Base-by-base conservation (phyloP, 352 stramenopile species). In the Globisporangium spinosum region DNA sequence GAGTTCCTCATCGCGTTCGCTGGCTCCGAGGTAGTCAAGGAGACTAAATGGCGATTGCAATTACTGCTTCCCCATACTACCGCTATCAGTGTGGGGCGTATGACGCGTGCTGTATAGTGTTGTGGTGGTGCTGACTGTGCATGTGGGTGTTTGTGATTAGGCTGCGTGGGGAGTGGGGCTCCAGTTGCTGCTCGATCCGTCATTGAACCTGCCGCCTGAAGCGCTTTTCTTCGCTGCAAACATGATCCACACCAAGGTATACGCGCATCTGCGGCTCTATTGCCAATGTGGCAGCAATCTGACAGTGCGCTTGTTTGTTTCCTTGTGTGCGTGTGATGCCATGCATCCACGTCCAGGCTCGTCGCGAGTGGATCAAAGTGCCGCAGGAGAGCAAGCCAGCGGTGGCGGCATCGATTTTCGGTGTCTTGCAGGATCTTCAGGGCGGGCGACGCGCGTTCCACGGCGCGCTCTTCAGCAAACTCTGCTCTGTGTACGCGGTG, bases 141-240 rank as follows among this genome's bases (percentile, higher is more conserved):
- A 25, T 57, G 51, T 32, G 22, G 22, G 34, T n/a, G 49, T 56
- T 56, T 25, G 17, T 5, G 25, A 43, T 60, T 62, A 83, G 69
- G 72, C 75, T 2, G 77, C 81, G 7, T 91, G 83, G 83, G 69
- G 71, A 3, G 73, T 88, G 27, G 72, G 68, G 1, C 70, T 86
- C 34, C 81, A 85, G 59, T 20, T 91, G 38, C 56, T 91, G 32
- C 73, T 78, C 25, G 81, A 91, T 35, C 67, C 78, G 66, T 70
- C 79, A 38, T 71, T 85, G 22, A 67, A 67, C 25, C 54, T 89
- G 55, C 71, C 79, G 29, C 69, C 73, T 4, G 79, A 89, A 60
- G 78, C 74, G 59, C 78, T 89, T n/a, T 92, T 89, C 74, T 90
- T 92, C 53, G 81, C 82, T 0, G 84, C 84, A 62, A 92, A 89